Base-by-base conservation (phyloP, 179 eudicot species). In the Sideroxylon spinosum region DNA sequence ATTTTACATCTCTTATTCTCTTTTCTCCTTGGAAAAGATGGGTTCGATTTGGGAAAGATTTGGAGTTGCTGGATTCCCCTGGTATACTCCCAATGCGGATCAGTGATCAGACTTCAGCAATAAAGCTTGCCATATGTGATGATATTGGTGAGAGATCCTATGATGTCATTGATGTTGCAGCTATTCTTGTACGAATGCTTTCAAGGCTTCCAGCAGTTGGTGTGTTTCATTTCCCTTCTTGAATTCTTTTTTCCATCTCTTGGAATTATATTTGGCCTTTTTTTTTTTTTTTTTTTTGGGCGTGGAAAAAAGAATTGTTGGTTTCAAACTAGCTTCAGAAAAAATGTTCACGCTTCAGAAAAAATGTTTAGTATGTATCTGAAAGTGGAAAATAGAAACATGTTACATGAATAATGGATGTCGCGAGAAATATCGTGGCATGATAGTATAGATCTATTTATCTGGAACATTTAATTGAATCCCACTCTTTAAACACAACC, bases 121-220 rank as follows among this genome's bases (percentile, higher is more conserved):
- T 95, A 80, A 95, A 93, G 84, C 99, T 95, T 81, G 99, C 99
- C 52, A 93, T 95, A 75, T 95, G 99, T 83, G 99, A 95, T 80
- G 99, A 95, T 83, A 93, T 95, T 82, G 99, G 99, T 70, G 99
- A 95, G 90, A 91, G 97, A 86, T 89, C 98, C 46, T 95, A 95
- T 87, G 87, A 92, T 85, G 82, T 86, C 60, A 72, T 91, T 50
- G 98, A 95, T 77, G 91, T 95, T 78, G 99, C 99, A 37, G 91
- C 92, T 19, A 82, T 95, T 82, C 92, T 95, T 46, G 89, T 95
- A 28, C 98, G 91, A 83, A 91, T 93, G 87, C 93, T 95, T 64
- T 84, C 93, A 26, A 89, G 87, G 84, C 88, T 90, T 84, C 96
- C 97, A 74, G 60, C 91, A 77, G 92, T 88, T 77, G 98, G 99